Evolutionary conservation across 441 rosid species (phyloP), one percentile per base, ranked within the genome.

Genomic region (Aquilaria agallochum): DNA sequence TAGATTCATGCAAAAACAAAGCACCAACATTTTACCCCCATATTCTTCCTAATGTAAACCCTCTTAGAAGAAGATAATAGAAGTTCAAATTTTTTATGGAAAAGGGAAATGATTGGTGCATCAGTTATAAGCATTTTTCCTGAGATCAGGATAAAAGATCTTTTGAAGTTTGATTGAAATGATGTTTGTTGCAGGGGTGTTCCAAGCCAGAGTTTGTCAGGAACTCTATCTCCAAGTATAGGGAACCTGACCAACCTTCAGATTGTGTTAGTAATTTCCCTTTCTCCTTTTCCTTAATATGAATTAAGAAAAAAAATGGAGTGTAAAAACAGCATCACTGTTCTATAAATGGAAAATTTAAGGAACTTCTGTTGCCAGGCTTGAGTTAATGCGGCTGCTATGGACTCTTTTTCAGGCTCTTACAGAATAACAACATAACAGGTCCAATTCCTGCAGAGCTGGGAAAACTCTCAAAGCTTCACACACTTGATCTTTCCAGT

Each of bases 191-290:
- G 73, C 82, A 95, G 97, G 70, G 99, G 96, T 12, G 80, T 85
- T 73, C 96, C 99, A 33, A 95, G 97, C 82, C 99, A 95, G 83
- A 86, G 80, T 72, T 70, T 95, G 71, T 91, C 97, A 69, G 99
- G 99, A 42, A 76, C 92, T 73, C 86, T 95, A 31, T 95, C 99
- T 70, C 85, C 97, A 58, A 87, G 94, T 89, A 87, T 95, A 55
- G 94, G 89, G 63, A 89, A 91, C 92, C 78, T 94, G 68, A 86
- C 96, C 67, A 91, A 91, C 75, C 96, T 94, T 72, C 85, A 91
- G 83, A 80, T 89, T 71, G 86, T 91, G 99, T 91, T 56, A 85
- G 99, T 71, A 56, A 36, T 54, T n/a, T 31, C 11, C 7, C 7
- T 36, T 36, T 4, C 7, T 36, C 7, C 42, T 36, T 8, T 36